Conservation (phyloP, 192 early-diverging fungal genomes). For the Rhizophagus sp. region DNA sequence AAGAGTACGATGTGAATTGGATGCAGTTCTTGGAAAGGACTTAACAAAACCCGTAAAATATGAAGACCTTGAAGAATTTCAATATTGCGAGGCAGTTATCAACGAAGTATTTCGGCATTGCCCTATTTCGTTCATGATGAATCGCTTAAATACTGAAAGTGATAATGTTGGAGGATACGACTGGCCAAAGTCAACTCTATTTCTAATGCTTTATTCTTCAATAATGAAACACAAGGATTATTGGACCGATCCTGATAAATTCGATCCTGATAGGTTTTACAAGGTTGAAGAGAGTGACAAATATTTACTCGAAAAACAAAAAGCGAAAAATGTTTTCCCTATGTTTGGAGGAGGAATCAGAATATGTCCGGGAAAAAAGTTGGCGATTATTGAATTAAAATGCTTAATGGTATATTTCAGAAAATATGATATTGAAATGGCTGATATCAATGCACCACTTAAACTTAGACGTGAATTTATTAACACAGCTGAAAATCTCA, state of each 20-base stretch:
- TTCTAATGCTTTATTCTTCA: not conserved
- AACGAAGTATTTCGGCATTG: not conserved
- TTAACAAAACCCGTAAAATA: not conserved
- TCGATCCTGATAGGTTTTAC: constrained; percentile 14
- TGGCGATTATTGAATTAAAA: constrained; percentile 4
- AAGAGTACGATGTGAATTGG: not conserved
- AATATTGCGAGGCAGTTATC: constrained; percentile 13
- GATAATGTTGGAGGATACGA: constrained; percentile 9
- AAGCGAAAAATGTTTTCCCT: not conserved
- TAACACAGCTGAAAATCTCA: not conserved
- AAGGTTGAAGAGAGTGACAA: not conserved
- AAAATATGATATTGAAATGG: constrained; percentile 24
- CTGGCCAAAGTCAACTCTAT: not conserved
- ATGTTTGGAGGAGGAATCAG: constrained; percentile 13
- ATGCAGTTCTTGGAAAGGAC: not conserved
- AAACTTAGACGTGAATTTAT: not conserved
- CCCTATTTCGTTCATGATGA: not conserved
- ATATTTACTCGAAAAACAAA: too few species aligned
- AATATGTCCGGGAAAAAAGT: constrained; percentile 1
- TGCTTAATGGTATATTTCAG: not conserved
- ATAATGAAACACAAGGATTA: not conserved
- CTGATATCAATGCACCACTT: not conserved
- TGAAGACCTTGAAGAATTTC: not conserved
- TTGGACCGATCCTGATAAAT: constrained; percentile 8
- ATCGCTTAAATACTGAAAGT: not conserved